Percentiles rank a stretch among this genome's conserved stretches.
Conservation (phyloP, 2,329 filamentous ascomycete genomes). For the Elsinoe batatas region DNA sequence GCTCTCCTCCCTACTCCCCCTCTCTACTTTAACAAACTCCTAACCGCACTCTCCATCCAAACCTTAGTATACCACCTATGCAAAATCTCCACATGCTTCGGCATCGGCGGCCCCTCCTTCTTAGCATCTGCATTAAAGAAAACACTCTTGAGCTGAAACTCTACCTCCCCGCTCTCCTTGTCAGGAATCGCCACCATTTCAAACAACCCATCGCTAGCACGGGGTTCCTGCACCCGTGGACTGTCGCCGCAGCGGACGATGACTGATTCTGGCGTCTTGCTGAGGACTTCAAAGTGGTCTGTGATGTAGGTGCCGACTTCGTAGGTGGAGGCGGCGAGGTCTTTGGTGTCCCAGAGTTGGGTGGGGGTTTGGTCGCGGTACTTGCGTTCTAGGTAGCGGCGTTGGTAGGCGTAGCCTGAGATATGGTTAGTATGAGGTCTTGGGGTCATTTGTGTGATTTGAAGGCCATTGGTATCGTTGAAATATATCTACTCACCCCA, state of each 20-base stretch:
- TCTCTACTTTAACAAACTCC: constrained; percentile 26
- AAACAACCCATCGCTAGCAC: constrained; percentile 56
- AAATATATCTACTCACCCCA: constrained; percentile 42
- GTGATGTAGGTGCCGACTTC: constrained; percentile 54
- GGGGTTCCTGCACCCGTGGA: constrained; percentile 46
- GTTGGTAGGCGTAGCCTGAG: constrained; percentile 49
- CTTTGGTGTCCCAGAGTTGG: constrained; percentile 52
- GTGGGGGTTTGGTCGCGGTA: constrained; percentile 41
- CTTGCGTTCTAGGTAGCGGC: constrained; percentile 49
- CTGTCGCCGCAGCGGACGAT: constrained; percentile 57
- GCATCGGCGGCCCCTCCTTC: constrained; percentile 36
- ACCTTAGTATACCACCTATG: constrained; percentile 49
- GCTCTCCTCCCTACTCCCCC: too few species aligned
- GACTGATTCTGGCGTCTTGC: constrained; percentile 51
- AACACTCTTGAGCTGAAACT: constrained; percentile 55
- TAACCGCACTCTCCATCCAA: constrained; percentile 45
- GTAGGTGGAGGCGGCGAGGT: constrained; percentile 49
- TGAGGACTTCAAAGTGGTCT: constrained; percentile 63
- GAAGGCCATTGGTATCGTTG: background rate
- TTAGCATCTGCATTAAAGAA: constrained; percentile 48
- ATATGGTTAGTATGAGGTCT: too few species aligned
- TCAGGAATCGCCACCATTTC: constrained; percentile 54
- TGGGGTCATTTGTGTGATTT: background rate
- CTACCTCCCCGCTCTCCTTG: constrained; percentile 48
- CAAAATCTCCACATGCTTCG: constrained; percentile 38